Percentiles rank a stretch among this genome's conserved stretches.
phyloP scores from a whole-genome alignment of 164 flowering plant genomes.

The Berberis thunbergii region DNA sequence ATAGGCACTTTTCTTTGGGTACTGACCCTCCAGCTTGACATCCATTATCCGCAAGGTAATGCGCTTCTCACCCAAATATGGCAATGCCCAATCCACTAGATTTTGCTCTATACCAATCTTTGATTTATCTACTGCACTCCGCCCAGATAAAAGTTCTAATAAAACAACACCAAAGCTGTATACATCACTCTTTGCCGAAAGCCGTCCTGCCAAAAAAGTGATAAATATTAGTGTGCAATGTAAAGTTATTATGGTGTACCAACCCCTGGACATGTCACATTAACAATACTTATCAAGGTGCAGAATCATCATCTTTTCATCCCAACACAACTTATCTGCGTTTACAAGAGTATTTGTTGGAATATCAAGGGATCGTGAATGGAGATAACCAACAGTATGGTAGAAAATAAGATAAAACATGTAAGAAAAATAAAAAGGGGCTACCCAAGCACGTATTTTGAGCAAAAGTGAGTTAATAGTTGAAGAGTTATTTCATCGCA shows the following conservation, averaged over 20 bases:
- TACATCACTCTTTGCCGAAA: slow-evolving; percentile 53
- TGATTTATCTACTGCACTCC: slow-evolving; percentile 46
- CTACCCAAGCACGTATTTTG: too few relatives aligned
- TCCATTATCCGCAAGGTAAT: slow-evolving; percentile 66
- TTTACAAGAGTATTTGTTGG: too few relatives aligned
- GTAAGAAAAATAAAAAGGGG: too few relatives aligned
- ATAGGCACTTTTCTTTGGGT: slow-evolving; percentile 64
- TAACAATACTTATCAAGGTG: background rate
- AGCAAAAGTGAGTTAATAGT: too few relatives aligned
- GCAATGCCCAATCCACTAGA: slow-evolving; percentile 72
- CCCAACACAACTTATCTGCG: too few relatives aligned
- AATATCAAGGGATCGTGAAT: too few relatives aligned
- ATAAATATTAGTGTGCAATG: background rate
- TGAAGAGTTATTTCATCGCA: too few relatives aligned
- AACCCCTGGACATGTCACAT: too few relatives aligned
- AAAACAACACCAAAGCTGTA: slow-evolving; percentile 80
- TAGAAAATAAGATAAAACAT: too few relatives aligned
- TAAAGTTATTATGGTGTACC: too few relatives aligned
- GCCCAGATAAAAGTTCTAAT: slow-evolving; percentile 55
- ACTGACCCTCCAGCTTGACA: slow-evolving; percentile 52
- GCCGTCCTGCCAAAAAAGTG: slow-evolving; percentile 8
- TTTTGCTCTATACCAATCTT: slow-evolving; percentile 48
- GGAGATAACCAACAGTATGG: too few relatives aligned
- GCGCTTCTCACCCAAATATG: slow-evolving; percentile 50
- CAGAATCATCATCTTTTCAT: background rate